Percentiles rank a stretch among this genome's conserved stretches.
phyloP scores from a whole-genome alignment of 345 rosid species.

The Melastoma malabathricum region DNA sequence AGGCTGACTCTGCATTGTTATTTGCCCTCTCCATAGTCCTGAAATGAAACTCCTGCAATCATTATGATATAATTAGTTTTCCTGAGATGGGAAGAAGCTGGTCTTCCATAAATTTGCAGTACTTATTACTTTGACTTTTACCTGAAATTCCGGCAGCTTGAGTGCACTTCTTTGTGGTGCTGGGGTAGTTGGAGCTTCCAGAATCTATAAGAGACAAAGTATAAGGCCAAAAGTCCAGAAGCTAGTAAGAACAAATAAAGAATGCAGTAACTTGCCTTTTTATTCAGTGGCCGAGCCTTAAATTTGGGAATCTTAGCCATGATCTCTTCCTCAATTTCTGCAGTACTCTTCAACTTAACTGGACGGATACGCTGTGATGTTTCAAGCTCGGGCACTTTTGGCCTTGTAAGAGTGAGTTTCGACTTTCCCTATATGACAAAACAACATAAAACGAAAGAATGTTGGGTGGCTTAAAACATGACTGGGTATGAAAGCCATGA shows the following conservation, averaged over 20 bases:
- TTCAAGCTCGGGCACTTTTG: constrained; percentile 86
- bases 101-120: no score
- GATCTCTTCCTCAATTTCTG: constrained; percentile 97
- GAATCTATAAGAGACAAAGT: constrained; percentile 27
- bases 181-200: constrained; percentile 57
- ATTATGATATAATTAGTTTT: no score
- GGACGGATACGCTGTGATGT: constrained; percentile 79
- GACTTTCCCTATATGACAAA: constrained; percentile 31
- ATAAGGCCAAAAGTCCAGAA: background rate
- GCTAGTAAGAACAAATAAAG: no score
- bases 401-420: constrained; percentile 72
- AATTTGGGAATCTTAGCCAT: constrained; percentile 92
- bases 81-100: no score
- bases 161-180: constrained; percentile 57
- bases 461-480: no score
- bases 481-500: no score
- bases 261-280: constrained; percentile 45
- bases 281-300: constrained; percentile 89
- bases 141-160: constrained; percentile 78
- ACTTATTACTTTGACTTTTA: constrained; percentile 14
- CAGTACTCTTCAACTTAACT: constrained; percentile 67
- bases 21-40: constrained; percentile 70
- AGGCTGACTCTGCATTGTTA: constrained; percentile 70
- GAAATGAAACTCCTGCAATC: constrained; percentile 71
- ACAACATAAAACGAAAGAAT: background rate